Evolutionary conservation across 116 monocot species (phyloP).

Genomic region (Dioscorea cayenensis): DNA sequence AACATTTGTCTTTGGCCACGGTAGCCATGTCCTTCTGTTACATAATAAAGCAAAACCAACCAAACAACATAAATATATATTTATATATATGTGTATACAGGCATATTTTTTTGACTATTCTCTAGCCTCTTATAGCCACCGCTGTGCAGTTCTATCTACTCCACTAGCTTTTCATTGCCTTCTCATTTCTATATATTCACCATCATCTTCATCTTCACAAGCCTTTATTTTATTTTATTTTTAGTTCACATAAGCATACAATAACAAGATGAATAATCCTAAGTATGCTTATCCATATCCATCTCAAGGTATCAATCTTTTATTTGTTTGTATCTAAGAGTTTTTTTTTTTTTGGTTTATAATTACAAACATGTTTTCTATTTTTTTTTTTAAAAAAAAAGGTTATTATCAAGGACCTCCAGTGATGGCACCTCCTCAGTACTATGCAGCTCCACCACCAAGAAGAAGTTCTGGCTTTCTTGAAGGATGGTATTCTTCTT

Average conservation of each 20-base stretch:
- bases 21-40: too few species aligned
- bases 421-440: constrained; percentile 4
- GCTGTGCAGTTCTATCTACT: too few species aligned
- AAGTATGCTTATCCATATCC: constrained; percentile 1
- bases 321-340: background rate
- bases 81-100: too few species aligned
- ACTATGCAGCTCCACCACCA: constrained; percentile 2
- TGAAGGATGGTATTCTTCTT: background rate
- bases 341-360: too few species aligned
- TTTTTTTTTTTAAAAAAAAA: background rate
- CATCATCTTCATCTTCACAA: background rate
- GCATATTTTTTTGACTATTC: too few species aligned
- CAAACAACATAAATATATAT: too few species aligned
- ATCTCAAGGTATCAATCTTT: background rate
- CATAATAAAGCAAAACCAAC: too few species aligned
- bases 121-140: too few species aligned
- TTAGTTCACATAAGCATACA: constrained; percentile 2
- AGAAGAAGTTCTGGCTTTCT: background rate
- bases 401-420: constrained; percentile 3
- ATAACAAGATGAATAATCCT: constrained; percentile 35
- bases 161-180: too few species aligned
- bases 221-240: constrained; percentile 17
- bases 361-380: background rate
- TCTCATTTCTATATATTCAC: background rate
- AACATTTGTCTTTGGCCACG: too few species aligned